Base-by-base conservation (phyloP, 768 basidiomycete species). In the Mycena filopes region DNA sequence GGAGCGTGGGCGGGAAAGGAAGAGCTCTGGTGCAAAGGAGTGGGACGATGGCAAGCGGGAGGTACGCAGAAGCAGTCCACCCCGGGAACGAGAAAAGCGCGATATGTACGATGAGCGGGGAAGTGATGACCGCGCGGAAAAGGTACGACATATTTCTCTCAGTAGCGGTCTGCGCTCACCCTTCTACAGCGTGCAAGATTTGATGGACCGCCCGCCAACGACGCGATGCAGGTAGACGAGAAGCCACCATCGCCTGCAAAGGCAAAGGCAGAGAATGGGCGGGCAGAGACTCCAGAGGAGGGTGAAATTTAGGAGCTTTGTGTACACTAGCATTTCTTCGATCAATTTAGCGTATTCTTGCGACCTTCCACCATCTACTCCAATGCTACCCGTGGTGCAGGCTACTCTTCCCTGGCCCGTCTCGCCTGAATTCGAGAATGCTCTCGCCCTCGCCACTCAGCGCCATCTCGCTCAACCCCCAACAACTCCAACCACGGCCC, bases 221-320 rank as follows among this genome's bases (percentile, higher is more conserved):
- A 76, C 23, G 75, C 81, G 50, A 81, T 82, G 75, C 83, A 84
- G 16, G 73, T 79, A 23, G 84, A 80, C 67, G 82, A 82, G 46
- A 83, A 79, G 65, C 69, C 72, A 45, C 77, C 72, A 28, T 78
- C 79, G 15, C 71, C 78, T 41, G 74, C 74, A 60, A 59, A 62
- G 26, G 15, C 55, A 8, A 63, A 42, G 60, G 6, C 53, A 31
- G 60, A 58, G 23, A 69, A 65, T 11, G 78, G 78, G 16, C 83
- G 91, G 50, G 92, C 82, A 41, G 93, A 94, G 74, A 93, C 89
- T 46, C 94, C 93, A 3, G 94, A 95, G 79, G 93, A 95, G 75
- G 93, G 93, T 26, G 93, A 95, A 75, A 95, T 95, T 71, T 94
- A 71, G 84, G n/a, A 66, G 16, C 55, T 25, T 1, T 59, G 47